These are phyloP conservation scores for Aspergillus sp. DNA, from an alignment of 2,329 filamentous ascomycete genomes.

Conservation along the genomic window DNA sequence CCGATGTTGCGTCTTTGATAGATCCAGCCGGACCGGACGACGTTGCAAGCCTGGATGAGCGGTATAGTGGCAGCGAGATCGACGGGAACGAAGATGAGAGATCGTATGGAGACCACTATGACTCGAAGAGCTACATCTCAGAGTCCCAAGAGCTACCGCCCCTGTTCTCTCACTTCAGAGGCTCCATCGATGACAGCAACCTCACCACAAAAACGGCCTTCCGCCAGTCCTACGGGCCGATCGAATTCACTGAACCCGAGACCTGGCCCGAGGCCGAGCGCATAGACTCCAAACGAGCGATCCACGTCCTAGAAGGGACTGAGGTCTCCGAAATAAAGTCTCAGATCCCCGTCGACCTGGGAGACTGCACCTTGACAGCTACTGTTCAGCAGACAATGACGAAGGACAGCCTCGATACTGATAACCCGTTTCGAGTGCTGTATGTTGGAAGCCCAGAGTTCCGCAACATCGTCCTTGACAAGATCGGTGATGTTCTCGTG, in stretches of 20 bases:
- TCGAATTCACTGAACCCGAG: slow-evolving; percentile 43
- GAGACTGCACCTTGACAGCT: slow-evolving; percentile 34
- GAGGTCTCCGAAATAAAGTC: slow-evolving; percentile 28
- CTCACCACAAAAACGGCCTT: slow-evolving; percentile 34
- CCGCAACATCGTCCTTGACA: slow-evolving; percentile 43
- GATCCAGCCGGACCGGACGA: slow-evolving; percentile 43
- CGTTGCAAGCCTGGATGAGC: slow-evolving; percentile 43
- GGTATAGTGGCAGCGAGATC: slow-evolving; percentile 35
- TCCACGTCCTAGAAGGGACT: slow-evolving; percentile 33
- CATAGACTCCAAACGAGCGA: slow-evolving; percentile 42
- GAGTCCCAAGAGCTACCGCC: slow-evolving; percentile 30
- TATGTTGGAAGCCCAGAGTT: slow-evolving; percentile 41
- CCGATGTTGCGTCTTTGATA: slow-evolving; percentile 43
- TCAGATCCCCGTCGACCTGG: slow-evolving; percentile 23
- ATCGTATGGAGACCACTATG: slow-evolving; percentile 25
- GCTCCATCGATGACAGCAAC: slow-evolving; percentile 34
- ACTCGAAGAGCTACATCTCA: slow-evolving; percentile 24
- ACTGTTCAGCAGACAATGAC: slow-evolving; percentile 46
- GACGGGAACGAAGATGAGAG: slow-evolving; percentile 31
- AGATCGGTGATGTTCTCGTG: slow-evolving; percentile 47
- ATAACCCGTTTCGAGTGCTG: slow-evolving; percentile 44
- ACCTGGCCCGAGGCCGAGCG: slow-evolving; percentile 37
- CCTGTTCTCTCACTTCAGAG: slow-evolving; percentile 24
- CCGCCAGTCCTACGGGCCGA: slow-evolving; percentile 33
- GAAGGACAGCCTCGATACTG: slow-evolving; percentile 35